These are phyloP conservation scores for Dactylonectria estremocensis DNA, from an alignment of 2,329 filamentous ascomycete genomes.

Conservation along the genomic window DNA sequence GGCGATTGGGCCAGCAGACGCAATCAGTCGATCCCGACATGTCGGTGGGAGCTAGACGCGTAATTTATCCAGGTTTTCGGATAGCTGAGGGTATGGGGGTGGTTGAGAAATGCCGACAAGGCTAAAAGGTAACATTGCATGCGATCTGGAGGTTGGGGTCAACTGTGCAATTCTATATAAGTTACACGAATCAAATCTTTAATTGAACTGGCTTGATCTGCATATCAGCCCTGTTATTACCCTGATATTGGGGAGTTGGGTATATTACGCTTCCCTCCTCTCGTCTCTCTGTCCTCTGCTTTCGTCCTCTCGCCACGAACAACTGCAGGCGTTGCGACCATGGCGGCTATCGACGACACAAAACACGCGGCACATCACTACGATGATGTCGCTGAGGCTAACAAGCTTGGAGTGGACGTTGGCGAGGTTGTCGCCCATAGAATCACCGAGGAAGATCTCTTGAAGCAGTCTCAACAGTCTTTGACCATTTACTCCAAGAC, in stretches of 20 bases:
- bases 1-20: background rate
- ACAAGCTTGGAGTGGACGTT: constrained; percentile 40
- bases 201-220: background rate
- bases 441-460: constrained; percentile 42
- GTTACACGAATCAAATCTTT: background rate
- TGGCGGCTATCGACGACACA: constrained; percentile 16
- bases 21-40: constrained; percentile 13
- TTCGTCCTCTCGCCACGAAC: background rate
- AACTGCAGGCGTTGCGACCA: background rate
- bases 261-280: background rate
- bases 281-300: no score
- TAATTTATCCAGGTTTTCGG: constrained; percentile 24
- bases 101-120: constrained; percentile 17
- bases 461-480: constrained; percentile 38
- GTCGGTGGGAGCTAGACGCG: constrained; percentile 2
- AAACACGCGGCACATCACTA: constrained; percentile 30
- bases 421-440: constrained; percentile 41
- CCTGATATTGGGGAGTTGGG: background rate
- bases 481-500: constrained; percentile 36
- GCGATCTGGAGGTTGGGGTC: background rate
- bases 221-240: background rate
- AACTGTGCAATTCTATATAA: constrained; percentile 17
- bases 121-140: constrained; percentile 11
- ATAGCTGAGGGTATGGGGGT: background rate
- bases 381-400: constrained; percentile 38